Evolutionary conservation across 345 rosid species (phyloP), one percentile per base, ranked within the genome.

Genomic region (Populus deltoides): DNA sequence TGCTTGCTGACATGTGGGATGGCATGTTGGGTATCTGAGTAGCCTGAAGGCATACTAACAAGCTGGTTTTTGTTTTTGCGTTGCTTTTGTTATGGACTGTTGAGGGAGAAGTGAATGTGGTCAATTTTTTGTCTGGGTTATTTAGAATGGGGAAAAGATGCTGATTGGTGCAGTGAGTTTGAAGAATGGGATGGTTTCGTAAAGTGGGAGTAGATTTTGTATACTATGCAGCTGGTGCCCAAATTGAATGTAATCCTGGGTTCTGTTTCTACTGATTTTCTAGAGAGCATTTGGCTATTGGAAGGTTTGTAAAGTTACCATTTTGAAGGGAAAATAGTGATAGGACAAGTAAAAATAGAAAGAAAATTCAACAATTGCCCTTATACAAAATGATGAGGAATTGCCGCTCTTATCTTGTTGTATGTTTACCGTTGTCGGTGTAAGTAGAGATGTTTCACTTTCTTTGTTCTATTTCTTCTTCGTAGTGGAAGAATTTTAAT

Each of bases 181-280:
- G 22, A 22, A 22, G 31, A 5, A 3, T 69, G 33, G 33, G 39
- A 16, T n/a, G 47, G 73, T 4, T 36, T 18, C 29, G 2, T 62
- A 71, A 55, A 72, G 49, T 53, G 55, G 78, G 81, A 12, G 53
- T 68, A 59, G 82, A 31, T 67, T 63, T 43, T 79, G 78, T 73
- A 74, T 65, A 57, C 82, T 68, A 67, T 68, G 73, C 68, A 35
- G 74, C 57, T 59, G 31, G 22, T 59, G 68, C 82, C 82, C 75
- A 69, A 75, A 61, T 74, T 75, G 53, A 59, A 68, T 43, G 65
- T 75, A 74, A 22, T 69, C 18, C 65, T 61, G 41, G 69, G 8
- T 24, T 25, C 39, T 25, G 25, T 53, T 22, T 69, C 59, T 25
- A 24, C 29, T 76, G 70, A 69, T 35, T 51, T 72, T 36, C 66